Conservation (phyloP, 495 filamentous ascomycete genomes). For the Podospora comata region DNA sequence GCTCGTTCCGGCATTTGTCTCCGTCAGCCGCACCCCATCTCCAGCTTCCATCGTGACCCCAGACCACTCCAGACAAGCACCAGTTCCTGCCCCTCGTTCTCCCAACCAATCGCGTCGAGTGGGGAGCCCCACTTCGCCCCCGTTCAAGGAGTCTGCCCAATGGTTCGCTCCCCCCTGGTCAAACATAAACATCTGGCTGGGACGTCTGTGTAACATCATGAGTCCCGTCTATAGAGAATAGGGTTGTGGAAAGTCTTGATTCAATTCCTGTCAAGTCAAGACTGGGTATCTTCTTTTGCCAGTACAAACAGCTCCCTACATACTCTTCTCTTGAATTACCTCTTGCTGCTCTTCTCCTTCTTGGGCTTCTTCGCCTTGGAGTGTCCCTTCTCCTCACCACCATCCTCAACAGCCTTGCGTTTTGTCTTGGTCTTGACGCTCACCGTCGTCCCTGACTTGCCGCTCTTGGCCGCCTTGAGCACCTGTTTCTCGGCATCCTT, state of each 20-base stretch:
- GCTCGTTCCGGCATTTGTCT: neutral
- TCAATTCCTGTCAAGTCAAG: neutral
- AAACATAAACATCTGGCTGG: neutral
- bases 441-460: constrained; percentile 66
- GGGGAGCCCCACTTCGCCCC: constrained; percentile 10
- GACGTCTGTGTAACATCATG: neutral
- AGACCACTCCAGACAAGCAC: neutral
- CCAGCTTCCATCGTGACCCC: neutral
- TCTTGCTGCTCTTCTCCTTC: constrained; percentile 36
- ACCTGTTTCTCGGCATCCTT: constrained; percentile 80
- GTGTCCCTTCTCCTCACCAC: constrained; percentile 49
- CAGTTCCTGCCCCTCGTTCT: constrained; percentile 7
- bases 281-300: constrained; percentile 10
- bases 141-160: neutral
- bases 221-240: neutral
- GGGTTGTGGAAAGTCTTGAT: neutral
- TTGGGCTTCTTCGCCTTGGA: constrained; percentile 60
- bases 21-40: constrained; percentile 1
- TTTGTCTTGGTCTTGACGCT: constrained; percentile 79
- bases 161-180: neutral
- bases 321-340: neutral
- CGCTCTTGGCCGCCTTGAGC: constrained; percentile 49
- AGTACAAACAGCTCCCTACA: neutral
- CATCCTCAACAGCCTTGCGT: constrained; percentile 69
- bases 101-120: neutral